A percentile compares a stretch with the other conserved stretches of the same genome.
phyloP scores from a whole-genome alignment of 306 rosid species.

The Quercus wislizeni region DNA sequence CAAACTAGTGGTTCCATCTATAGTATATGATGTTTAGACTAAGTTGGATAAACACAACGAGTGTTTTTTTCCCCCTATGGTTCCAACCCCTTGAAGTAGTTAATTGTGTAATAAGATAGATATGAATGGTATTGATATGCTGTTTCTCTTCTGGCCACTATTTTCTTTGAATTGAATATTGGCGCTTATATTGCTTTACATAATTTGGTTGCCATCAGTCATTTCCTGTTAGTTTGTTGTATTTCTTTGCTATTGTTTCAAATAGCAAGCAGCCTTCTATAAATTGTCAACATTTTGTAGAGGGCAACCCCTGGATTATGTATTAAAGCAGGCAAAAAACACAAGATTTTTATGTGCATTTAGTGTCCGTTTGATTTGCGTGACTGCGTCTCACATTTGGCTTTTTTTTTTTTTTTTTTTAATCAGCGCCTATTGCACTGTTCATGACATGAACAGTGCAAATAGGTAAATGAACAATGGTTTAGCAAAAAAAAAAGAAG shows the following conservation, averaged over 20 bases:
- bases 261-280: conserved; percentile 17
- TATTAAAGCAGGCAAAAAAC: conserved; percentile 92
- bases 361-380: conserved; percentile 36
- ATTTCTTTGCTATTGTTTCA: conserved; percentile 16
- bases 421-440: too few relatives aligned
- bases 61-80: neutral
- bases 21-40: neutral
- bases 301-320: conserved; percentile 92
- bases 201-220: neutral
- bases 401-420: too few relatives aligned
- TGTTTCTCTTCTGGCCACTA: neutral
- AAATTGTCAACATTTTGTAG: conserved; percentile 46
- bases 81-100: neutral
- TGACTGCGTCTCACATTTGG: too few relatives aligned
- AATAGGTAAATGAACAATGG: too few relatives aligned
- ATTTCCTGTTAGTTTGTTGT: conserved; percentile 5
- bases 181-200: neutral
- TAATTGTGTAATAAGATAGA: neutral
- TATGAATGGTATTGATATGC: neutral
- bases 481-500: too few relatives aligned
- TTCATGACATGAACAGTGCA: too few relatives aligned
- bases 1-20: neutral
- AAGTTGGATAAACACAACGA: neutral
- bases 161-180: neutral
- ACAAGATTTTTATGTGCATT: conserved; percentile 75